Evolutionary conservation across 306 rosid species (phyloP).

Genomic region (Trichosanthes truncata): DNA sequence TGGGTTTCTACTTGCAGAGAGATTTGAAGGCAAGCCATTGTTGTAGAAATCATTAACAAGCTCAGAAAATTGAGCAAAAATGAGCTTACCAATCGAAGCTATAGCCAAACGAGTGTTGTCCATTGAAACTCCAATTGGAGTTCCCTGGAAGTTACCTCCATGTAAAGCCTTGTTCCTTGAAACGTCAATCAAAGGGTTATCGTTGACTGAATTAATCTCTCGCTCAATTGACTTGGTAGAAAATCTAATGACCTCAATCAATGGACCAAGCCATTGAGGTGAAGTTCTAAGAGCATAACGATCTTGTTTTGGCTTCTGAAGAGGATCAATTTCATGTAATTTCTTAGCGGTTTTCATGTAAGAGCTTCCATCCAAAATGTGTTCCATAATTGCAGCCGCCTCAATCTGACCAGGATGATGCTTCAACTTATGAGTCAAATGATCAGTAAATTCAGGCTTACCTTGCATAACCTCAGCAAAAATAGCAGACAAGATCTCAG

Average conservation of each 20-base stretch:
- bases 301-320: slow-evolving; percentile 82
- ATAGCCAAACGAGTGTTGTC: slow-evolving; percentile 85
- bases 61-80: slow-evolving; percentile 90
- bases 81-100: slow-evolving; percentile 80
- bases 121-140: slow-evolving; percentile 95
- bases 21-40: slow-evolving; percentile 86
- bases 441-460: slow-evolving; percentile 85
- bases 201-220: slow-evolving; percentile 84
- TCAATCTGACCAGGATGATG: slow-evolving; percentile 97
- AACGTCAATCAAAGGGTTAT: slow-evolving; percentile 87
- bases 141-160: slow-evolving; percentile 95
- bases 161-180: slow-evolving; percentile 86
- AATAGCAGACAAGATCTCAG: slow-evolving; percentile 67
- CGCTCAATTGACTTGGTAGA: slow-evolving; percentile 81
- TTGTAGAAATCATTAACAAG: slow-evolving; percentile 83
- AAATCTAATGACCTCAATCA: slow-evolving; percentile 66
- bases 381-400: slow-evolving; percentile 96
- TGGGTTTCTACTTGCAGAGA: slow-evolving; percentile 61
- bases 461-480: slow-evolving; percentile 90
- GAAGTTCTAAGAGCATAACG: slow-evolving; percentile 83
- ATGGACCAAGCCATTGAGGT: slow-evolving; percentile 95
- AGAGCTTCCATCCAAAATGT: slow-evolving; percentile 76
- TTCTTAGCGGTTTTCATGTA: slow-evolving; percentile 59
- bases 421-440: slow-evolving; percentile 76
- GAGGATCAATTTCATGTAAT: slow-evolving; percentile 72